Evolutionary conservation across 345 rosid genomes (phyloP).

Genomic region (Populus pruinosa): DNA sequence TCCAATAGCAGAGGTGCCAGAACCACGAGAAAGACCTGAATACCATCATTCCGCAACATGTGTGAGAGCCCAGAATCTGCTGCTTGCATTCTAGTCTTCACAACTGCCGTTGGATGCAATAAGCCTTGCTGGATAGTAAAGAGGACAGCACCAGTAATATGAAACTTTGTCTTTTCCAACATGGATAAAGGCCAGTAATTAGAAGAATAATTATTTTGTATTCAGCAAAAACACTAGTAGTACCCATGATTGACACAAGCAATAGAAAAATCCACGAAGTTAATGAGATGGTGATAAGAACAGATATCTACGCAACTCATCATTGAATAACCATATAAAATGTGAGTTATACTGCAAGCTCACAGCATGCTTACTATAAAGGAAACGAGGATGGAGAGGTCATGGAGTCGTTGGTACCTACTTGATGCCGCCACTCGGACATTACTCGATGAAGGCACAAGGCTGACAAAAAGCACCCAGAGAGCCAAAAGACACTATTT

Average conservation of each 20-base stretch:
- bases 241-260: background rate
- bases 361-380: background rate
- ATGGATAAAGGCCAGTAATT: constrained; percentile 18
- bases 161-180: constrained; percentile 63
- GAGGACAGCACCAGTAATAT: constrained; percentile 51
- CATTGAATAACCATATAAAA: background rate
- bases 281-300: background rate
- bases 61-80: constrained; percentile 43
- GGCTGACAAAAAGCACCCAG: background rate
- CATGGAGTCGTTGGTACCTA: background rate
- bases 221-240: background rate
- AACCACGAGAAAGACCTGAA: constrained; percentile 54
- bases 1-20: constrained; percentile 56
- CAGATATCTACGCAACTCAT: background rate
- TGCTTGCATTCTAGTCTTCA: constrained; percentile 64
- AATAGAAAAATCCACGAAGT: background rate
- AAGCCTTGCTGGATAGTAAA: constrained; percentile 53
- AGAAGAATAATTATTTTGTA: background rate
- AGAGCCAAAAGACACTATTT: background rate
- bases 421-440: background rate
- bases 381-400: background rate
- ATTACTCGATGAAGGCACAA: background rate
- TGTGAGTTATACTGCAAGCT: background rate
- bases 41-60: constrained; percentile 43
- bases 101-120: constrained; percentile 57